Base-by-base conservation (phyloP, 345 rosid genomes). In the Sisymbrium altissimum region DNA sequence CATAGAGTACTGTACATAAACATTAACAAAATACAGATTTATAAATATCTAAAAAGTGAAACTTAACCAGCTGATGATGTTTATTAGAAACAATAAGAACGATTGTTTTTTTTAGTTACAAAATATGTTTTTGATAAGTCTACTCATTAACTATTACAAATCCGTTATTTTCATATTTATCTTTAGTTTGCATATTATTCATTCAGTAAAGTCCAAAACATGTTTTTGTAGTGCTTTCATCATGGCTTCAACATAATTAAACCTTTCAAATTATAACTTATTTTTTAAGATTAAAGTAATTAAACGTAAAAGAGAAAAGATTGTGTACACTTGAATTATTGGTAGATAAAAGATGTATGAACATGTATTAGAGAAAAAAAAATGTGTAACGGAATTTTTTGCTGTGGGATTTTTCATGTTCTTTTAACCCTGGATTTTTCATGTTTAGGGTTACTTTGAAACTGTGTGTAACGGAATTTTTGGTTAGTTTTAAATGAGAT, bases 401-500 rank as follows among this genome's bases (percentile, higher is more conserved):
- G 61, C 13, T 14, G 62, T 13, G 15, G 21, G 60, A 48, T 46
- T 36, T 67, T 59, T 59, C 78, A 49, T 67, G 78, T 67, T 30
- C 11, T 18, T 44, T 38, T 45, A 46, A 35, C 50, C 30, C 32
- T 6, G 10, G 14, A 59, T 29, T 67, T 75, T 59, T 67, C 79
- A 68, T 68, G 73, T 67, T 74, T 68, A 67, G 39, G 46, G 36
- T 21, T 58, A 40, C 39, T 67, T 67, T 33, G 44, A 68, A 64
- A 39, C 21, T 39, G 10, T 66, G 15, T 56, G 79, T 75, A 75
- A 75, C 73, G 48, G 62, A 60, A 48, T 74, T 6, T 58, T 48
- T 19, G 7, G 43, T 66, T 45, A 6, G 15, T 41, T 18, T 58
- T 9, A 3, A n/a, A n/a, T 30, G n/a, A 2, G 7, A 33, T 48